Evolutionary conservation across 2,329 filamentous ascomycete genomes (phyloP), one percentile per base, ranked within the genome.

Genomic region (Paraphoma chrysanthemicola): DNA sequence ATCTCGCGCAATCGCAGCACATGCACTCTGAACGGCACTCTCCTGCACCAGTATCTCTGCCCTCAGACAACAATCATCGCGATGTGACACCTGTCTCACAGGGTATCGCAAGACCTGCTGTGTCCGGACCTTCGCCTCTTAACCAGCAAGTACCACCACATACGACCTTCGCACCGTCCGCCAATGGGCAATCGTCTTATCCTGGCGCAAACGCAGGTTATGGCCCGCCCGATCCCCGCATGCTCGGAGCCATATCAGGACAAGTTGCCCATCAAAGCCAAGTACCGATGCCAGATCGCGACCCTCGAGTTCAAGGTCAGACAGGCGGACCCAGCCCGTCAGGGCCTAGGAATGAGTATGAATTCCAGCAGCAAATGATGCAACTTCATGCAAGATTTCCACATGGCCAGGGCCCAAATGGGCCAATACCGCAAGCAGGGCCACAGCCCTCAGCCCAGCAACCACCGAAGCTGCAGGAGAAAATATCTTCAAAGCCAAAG

Each of bases 321-420:
- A 48, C 46, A 17, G 39, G 46, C 14, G 55, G 48, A 11, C 51
- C 63, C 28, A 48, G 50, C 33, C 41, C 54, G 8, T 10, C 33
- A 10, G 42, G 38, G 11, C 61, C 70, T 8, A 66, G 64, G 17
- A 72, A 72, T 47, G 63, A 74, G 36, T 68, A 69, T 45, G 73
- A 71, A 51, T 63, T 58, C 45, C 69, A 71, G 39, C 73, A 74
- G 33, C 70, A 71, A 43, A 64, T 68, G 64, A 69, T 68, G 68
- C 66, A 64, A 39, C 67, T 57, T 18, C 67, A 76, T 42, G 65
- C 72, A 17, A 75, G 77, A 38, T 60, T 70, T 54, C 77, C 81
- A 12, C 77, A 77, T 33, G 70, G 77, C 1, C 78, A 79, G 16
- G 72, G 72, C 11, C 73, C 69, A n/a, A 79, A 81, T 45, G 78